Evolutionary conservation across 2,329 filamentous ascomycete species (phyloP).

Genomic region (Penicillium nordicum): DNA sequence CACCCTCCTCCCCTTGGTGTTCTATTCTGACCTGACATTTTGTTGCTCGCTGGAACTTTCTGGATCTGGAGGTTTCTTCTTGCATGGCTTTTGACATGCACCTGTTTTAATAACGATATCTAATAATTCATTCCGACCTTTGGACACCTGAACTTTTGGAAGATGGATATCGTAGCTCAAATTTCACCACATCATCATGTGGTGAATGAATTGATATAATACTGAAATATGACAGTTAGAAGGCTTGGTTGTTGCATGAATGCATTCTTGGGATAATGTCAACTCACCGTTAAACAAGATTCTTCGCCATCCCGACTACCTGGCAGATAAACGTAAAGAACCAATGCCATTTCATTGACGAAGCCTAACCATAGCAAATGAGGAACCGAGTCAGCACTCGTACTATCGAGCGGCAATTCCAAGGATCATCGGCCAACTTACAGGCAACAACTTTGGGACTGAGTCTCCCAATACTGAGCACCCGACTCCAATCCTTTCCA

Average conservation of each 20-base stretch:
- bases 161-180: neutral
- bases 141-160: neutral
- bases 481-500: conserved; percentile 87
- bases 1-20: conserved; percentile 2
- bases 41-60: neutral
- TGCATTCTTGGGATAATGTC: neutral
- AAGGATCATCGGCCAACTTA: conserved; percentile 36
- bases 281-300: conserved; percentile 46
- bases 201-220: conserved; percentile 47
- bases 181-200: conserved; percentile 18
- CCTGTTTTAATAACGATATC: conserved; percentile 23
- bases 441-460: conserved; percentile 92
- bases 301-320: conserved; percentile 42
- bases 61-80: conserved; percentile 9
- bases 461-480: conserved; percentile 86
- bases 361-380: conserved; percentile 32
- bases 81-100: conserved; percentile 9
- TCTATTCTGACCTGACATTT: neutral
- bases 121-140: conserved; percentile 11
- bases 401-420: neutral
- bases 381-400: neutral
- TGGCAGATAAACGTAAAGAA: conserved; percentile 47
- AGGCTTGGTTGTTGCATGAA: neutral
- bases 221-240: conserved; percentile 26
- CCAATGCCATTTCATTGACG: conserved; percentile 45